Evolutionary conservation across 345 rosid species (phyloP).

Genomic region (Camelina hispida): DNA sequence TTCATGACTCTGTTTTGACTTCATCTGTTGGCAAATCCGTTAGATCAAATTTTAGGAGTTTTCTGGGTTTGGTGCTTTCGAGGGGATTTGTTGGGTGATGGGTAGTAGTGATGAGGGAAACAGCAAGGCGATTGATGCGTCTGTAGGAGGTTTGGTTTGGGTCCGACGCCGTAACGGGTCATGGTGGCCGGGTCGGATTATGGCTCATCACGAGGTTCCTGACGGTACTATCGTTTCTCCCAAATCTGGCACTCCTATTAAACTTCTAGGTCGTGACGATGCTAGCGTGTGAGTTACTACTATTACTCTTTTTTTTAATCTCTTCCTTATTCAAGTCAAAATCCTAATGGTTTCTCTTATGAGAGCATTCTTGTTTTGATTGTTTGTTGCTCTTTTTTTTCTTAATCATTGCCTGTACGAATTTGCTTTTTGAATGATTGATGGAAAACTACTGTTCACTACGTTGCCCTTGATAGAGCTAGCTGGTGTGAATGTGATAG

Average conservation of each 20-base stretch:
- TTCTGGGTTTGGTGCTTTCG: slow-evolving; percentile 29
- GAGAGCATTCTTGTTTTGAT: not conserved
- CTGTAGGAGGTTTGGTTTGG: slow-evolving; percentile 96
- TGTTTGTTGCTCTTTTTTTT: not conserved
- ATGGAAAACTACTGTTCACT: too few species aligned
- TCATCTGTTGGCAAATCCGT: not conserved
- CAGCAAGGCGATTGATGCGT: slow-evolving; percentile 71
- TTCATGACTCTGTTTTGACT: slow-evolving; percentile 36
- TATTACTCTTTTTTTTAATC: not conserved
- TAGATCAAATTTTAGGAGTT: slow-evolving; percentile 31
- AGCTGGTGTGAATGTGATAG: not conserved
- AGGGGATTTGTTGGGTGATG: slow-evolving; percentile 51
- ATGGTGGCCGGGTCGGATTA: slow-evolving; percentile 99
- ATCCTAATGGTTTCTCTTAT: not conserved
- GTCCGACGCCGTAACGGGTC: slow-evolving; percentile 97
- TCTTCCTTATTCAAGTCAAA: slow-evolving; percentile 11
- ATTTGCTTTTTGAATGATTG: slow-evolving; percentile 2
- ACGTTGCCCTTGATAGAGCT: too few species aligned
- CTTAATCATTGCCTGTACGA: not conserved
- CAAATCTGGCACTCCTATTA: slow-evolving; percentile 94
- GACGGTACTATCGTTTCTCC: slow-evolving; percentile 79
- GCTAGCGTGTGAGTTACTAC: slow-evolving; percentile 79
- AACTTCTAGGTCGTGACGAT: slow-evolving; percentile 98
- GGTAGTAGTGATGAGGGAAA: slow-evolving; percentile 68
- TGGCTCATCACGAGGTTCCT: slow-evolving; percentile 84